These are phyloP conservation scores for Collybia sordida DNA, from an alignment of 768 basidiomycete genomes.

Conservation along the genomic window DNA sequence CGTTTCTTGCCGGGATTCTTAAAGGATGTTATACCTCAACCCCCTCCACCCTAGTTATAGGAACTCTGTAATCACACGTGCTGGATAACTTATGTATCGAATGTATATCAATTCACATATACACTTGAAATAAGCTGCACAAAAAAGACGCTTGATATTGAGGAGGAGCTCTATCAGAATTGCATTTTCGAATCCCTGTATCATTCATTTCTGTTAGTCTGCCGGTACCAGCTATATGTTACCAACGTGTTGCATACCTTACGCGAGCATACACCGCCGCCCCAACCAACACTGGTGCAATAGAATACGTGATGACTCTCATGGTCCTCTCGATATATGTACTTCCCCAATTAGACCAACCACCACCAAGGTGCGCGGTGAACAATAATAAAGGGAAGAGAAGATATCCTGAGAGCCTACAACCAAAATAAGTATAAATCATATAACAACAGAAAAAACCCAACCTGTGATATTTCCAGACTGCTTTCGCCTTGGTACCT, in stretches of 20 bases:
- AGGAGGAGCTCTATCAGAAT: slow-evolving; percentile 23
- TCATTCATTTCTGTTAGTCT: background rate
- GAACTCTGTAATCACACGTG: background rate
- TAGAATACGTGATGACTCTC: slow-evolving; percentile 49
- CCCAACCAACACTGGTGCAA: slow-evolving; percentile 52
- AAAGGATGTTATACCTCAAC: slow-evolving; percentile 58
- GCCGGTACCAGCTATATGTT: background rate
- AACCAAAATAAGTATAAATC: slow-evolving; percentile 4
- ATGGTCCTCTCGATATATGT: slow-evolving; percentile 34
- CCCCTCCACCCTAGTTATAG: background rate
- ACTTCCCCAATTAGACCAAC: slow-evolving; percentile 60
- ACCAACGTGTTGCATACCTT: slow-evolving; percentile 39
- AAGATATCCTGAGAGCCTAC: slow-evolving; percentile 72
- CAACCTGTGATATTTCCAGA: slow-evolving; percentile 87
- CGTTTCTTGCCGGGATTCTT: slow-evolving; percentile 92
- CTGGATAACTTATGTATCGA: slow-evolving; percentile 12
- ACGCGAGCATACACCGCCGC: slow-evolving; percentile 45
- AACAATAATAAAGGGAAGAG: slow-evolving; percentile 60
- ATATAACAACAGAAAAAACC: slow-evolving; percentile 3
- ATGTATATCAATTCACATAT: background rate
- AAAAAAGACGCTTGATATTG: background rate
- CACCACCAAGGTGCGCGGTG: slow-evolving; percentile 71
- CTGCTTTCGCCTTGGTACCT: slow-evolving; percentile 61
- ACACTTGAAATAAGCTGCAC: background rate
- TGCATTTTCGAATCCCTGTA: slow-evolving; percentile 66